phyloP scores from a whole-genome alignment of 805 yeast species.

The Candida nanaspora region DNA sequence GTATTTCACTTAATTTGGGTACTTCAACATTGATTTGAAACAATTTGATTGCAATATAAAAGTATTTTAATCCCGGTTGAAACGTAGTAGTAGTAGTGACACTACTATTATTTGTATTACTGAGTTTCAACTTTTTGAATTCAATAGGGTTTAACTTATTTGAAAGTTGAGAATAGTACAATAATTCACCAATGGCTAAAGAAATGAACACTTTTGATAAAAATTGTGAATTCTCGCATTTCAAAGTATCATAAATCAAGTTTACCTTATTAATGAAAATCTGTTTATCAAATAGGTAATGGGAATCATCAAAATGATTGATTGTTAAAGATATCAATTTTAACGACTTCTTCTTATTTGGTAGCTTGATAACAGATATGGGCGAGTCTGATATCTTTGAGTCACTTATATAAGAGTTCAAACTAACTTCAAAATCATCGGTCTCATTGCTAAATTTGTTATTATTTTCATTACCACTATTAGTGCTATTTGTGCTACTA shows the following conservation, averaged over 20 bases:
- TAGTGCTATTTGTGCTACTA: background rate
- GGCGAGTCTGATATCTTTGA: slow-evolving; percentile 1
- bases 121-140: slow-evolving; percentile 1
- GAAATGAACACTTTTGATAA: slow-evolving; percentile 13
- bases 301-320: slow-evolving; percentile 13
- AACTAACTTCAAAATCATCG: too few species aligned
- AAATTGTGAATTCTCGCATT: slow-evolving; percentile 11
- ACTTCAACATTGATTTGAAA: slow-evolving; percentile 22
- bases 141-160: slow-evolving; percentile 6
- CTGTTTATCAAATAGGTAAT: slow-evolving; percentile 16
- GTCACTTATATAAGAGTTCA: background rate
- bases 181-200: slow-evolving; percentile 20
- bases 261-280: slow-evolving; percentile 12
- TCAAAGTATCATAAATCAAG: slow-evolving; percentile 12
- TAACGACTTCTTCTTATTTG: slow-evolving; percentile 9
- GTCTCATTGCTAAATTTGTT: too few species aligned
- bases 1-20: slow-evolving; percentile 25
- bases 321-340: slow-evolving; percentile 12
- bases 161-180: slow-evolving; percentile 14
- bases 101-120: background rate
- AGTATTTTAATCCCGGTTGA: slow-evolving; percentile 23
- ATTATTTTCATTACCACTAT: too few species aligned
- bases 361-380: slow-evolving; percentile 12
- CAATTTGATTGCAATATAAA: slow-evolving; percentile 18
- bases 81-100: too few species aligned